Conservation (phyloP, 352 stramenopile species). For the Pythium phragmitis region DNA sequence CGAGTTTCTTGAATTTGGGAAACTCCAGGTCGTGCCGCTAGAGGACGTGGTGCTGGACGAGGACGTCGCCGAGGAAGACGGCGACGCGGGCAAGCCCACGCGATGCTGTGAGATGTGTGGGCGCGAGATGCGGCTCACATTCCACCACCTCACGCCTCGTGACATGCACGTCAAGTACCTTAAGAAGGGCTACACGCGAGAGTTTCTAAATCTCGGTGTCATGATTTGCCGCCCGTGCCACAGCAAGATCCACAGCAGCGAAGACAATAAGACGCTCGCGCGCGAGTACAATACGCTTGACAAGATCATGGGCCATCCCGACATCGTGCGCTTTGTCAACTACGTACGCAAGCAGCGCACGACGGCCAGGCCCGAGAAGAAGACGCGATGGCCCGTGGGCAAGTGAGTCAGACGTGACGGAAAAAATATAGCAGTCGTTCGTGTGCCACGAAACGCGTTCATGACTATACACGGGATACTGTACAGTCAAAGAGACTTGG, state of each 20-base stretch:
- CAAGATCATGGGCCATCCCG: constrained; percentile 87
- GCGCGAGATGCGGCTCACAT: constrained; percentile 88
- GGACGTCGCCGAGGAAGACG: constrained; percentile 50
- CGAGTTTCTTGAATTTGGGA: constrained; percentile 80
- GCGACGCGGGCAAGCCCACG: constrained; percentile 29
- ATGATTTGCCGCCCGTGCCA: constrained; percentile 93
- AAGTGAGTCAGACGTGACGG: constrained; percentile 9
- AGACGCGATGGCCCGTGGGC: constrained; percentile 50
- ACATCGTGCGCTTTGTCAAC: constrained; percentile 86
- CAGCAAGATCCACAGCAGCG: constrained; percentile 86
- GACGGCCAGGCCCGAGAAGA: constrained; percentile 56
- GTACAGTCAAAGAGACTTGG: no score
- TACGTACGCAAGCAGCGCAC: constrained; percentile 91
- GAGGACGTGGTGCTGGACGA: constrained; percentile 65
- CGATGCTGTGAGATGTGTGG: constrained; percentile 88
- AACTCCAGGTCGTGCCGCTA: constrained; percentile 55
- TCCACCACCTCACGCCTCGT: constrained; percentile 92
- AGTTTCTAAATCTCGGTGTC: constrained; percentile 84
- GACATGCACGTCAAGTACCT: constrained; percentile 76
- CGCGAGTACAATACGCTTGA: constrained; percentile 91
- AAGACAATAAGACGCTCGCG: constrained; percentile 90
- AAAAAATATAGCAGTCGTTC: background rate
- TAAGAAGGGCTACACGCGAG: constrained; percentile 72
- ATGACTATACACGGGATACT: no score
- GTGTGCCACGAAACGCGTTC: no score